Base-by-base conservation (phyloP, 2,329 filamentous ascomycete species). In the Fusarium pseudocircinatum region DNA sequence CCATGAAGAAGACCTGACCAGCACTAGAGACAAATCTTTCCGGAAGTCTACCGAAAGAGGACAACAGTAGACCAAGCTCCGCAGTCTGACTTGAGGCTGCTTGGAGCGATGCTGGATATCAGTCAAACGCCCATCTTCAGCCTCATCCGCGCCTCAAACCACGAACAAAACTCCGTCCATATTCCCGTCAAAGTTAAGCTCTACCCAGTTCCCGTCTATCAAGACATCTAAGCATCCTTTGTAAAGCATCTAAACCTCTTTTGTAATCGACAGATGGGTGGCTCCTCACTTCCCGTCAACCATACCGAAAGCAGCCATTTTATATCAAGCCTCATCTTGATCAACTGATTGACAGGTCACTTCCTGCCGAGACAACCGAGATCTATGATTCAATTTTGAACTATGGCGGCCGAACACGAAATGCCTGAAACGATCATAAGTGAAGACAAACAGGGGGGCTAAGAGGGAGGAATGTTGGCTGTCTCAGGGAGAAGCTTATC, bases 391-490 rank as follows among this genome's bases (percentile, higher is more conserved):
- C 16, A 40, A 44, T 34, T 6, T 6, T 28, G 12, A n/a, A 30
- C 24, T 4, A 42, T 34, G 2, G 24, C 22, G 18, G 47, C 32
- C 18, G 26, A 34, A 30, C 9, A 5, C 20, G 3, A 7, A 37
- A 28, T 47, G 22, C 15, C 42, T 28, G 47, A 61, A 47, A 56
- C 54, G 36, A 20, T 10, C 15, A 28, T 30, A 30, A 24, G 39
- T 40, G 24, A 6, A 24, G 6, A 10, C n/a, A 32, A 15, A 15
- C 4, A 6, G 32, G 4, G 6, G 32, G 13, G 20, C 22, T n/a
- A 26, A 13, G 16, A 24, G 30, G 13, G 10, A 64, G 68, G 68
- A 70, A 70, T 70, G 67, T 7, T 24, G 50, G 46, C 61, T 62
- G 62, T 40, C 37, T 50, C 20, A 46, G 39, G 40, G 46, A 39